Evolutionary conservation across 768 basidiomycete species (phyloP).

Genomic region (Mycena amicta): DNA sequence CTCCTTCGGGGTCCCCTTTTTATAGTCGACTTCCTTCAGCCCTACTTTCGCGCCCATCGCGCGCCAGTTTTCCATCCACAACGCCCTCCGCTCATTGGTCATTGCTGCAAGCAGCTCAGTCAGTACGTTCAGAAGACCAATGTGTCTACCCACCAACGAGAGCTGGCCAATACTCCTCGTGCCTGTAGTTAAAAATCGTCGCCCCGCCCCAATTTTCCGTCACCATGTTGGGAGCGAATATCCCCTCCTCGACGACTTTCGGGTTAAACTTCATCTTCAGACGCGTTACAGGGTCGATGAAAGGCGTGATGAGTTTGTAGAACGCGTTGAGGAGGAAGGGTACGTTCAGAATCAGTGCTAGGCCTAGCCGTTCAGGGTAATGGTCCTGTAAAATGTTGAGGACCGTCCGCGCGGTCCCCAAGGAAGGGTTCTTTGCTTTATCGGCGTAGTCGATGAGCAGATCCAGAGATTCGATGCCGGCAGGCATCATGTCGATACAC

Average conservation of each 20-base stretch:
- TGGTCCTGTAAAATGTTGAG: constrained; percentile 76
- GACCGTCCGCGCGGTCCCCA: constrained; percentile 46
- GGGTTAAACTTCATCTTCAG: constrained; percentile 79
- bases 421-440: constrained; percentile 58
- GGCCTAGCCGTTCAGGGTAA: constrained; percentile 85
- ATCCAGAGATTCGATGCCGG: constrained; percentile 78
- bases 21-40: constrained; percentile 79
- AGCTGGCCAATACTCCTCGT: constrained; percentile 74
- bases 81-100: constrained; percentile 51
- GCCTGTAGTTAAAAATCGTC: constrained; percentile 69
- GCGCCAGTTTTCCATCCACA: constrained; percentile 65
- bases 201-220: constrained; percentile 73
- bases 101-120: constrained; percentile 25
- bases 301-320: constrained; percentile 76
- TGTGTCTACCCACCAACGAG: constrained; percentile 40
- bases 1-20: constrained; percentile 29
- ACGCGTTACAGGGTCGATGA: constrained; percentile 83
- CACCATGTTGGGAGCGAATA: constrained; percentile 73
- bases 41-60: constrained; percentile 70
- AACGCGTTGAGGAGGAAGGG: constrained; percentile 77
- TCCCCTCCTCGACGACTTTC: constrained; percentile 58
- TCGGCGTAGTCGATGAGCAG: constrained; percentile 82
- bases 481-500: constrained; percentile 72
- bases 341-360: constrained; percentile 75
- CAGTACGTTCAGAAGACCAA: neutral